Conservation (phyloP, 139 green algal genomes). For the Micractinium sp. region DNA sequence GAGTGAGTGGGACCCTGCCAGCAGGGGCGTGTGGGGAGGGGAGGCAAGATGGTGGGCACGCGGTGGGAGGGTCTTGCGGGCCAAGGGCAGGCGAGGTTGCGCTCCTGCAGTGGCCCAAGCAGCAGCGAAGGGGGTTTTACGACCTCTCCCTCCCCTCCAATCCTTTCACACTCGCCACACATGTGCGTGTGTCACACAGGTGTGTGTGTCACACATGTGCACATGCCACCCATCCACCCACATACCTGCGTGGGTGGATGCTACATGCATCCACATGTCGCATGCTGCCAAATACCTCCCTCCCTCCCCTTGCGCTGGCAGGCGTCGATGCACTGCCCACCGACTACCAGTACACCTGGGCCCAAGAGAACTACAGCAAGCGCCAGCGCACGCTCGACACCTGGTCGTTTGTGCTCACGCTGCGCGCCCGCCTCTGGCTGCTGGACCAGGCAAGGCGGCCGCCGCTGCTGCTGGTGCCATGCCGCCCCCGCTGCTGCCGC, state of each 20-base stretch:
- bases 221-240: too few relatives aligned
- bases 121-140: not conserved
- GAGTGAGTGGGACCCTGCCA: not conserved
- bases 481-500: not conserved
- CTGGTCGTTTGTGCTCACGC: conserved; percentile 84
- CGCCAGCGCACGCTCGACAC: conserved; percentile 76
- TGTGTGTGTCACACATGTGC: not conserved
- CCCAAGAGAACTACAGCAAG: conserved; percentile 79
- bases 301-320: not conserved
- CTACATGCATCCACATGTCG: not conserved
- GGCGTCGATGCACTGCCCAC: not conserved
- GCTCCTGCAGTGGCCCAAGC: not conserved
- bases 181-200: not conserved
- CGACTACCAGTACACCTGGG: conserved; percentile 78
- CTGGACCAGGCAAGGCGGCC: conserved; percentile 68
- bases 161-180: too few relatives aligned
- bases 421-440: conserved; percentile 78
- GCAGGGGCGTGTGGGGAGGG: too few relatives aligned
- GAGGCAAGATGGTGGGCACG: too few relatives aligned
- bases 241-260: not conserved
- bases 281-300: not conserved
- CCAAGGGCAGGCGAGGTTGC: not conserved
- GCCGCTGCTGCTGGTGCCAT: not conserved
- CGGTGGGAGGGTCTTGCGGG: too few relatives aligned
- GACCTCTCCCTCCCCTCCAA: too few relatives aligned